phyloP scores from a whole-genome alignment of 495 filamentous ascomycete genomes.

The Penicillium roqueforti region DNA sequence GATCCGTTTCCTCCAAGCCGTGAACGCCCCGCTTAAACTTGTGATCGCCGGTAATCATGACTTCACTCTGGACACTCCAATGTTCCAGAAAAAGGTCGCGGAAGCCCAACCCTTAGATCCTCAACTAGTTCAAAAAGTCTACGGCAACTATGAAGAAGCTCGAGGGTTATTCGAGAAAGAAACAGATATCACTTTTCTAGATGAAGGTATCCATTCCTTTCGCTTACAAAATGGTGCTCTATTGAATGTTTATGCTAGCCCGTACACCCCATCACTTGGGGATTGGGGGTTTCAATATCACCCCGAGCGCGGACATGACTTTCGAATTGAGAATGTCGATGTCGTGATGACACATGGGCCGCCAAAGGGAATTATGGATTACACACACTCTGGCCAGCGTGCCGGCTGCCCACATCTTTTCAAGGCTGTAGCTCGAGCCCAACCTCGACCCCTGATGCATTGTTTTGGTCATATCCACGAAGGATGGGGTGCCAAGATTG shows the following conservation, averaged over 20 bases:
- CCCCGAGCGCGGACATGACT: slow-evolving; percentile 42
- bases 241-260: slow-evolving; percentile 61
- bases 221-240: slow-evolving; percentile 51
- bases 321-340: slow-evolving; percentile 49
- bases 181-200: slow-evolving; percentile 53
- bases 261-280: slow-evolving; percentile 55
- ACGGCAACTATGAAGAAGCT: slow-evolving; percentile 30
- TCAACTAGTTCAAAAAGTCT: slow-evolving; percentile 21
- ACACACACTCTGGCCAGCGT: slow-evolving; percentile 23
- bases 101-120: slow-evolving; percentile 26
- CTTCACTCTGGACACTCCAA: slow-evolving; percentile 52
- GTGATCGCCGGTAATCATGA: slow-evolving; percentile 76
- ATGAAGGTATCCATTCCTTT: slow-evolving; percentile 58
- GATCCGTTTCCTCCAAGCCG: slow-evolving; percentile 45
- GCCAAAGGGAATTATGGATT: slow-evolving; percentile 53
- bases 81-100: slow-evolving; percentile 31
- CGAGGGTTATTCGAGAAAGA: slow-evolving; percentile 25
- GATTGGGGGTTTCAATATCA: slow-evolving; percentile 59
- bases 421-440: slow-evolving; percentile 45
- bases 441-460: slow-evolving; percentile 57
- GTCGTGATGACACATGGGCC: slow-evolving; percentile 68
- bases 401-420: slow-evolving; percentile 59
- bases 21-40: slow-evolving; percentile 61
- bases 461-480: slow-evolving; percentile 76
- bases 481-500: slow-evolving; percentile 58